Percentiles rank a stretch among this genome's conserved stretches.
Conservation (phyloP, 768 basidiomycete species). For the Termitomyces sp. region DNA sequence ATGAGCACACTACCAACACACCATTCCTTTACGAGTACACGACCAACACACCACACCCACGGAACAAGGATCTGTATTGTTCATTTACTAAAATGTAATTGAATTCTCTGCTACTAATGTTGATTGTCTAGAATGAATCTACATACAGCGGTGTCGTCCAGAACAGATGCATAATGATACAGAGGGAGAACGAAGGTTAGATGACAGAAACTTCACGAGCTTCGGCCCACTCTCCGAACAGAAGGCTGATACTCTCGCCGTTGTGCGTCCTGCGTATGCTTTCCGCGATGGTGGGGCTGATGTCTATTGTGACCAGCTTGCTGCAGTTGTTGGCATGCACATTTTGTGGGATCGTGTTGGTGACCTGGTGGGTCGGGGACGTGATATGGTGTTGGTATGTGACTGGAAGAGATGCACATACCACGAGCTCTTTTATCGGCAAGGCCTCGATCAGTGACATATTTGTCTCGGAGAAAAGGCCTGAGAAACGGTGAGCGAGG, state of each 20-base stretch:
- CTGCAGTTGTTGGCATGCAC: constrained; percentile 57
- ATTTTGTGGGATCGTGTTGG: constrained; percentile 90
- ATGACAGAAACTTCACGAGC: constrained; percentile 36
- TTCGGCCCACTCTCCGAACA: constrained; percentile 84
- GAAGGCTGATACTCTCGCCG: constrained; percentile 85
- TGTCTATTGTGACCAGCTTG: constrained; percentile 87
- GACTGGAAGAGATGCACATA: constrained; percentile 31
- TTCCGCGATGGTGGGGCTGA: constrained; percentile 91
- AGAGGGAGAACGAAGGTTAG: constrained; percentile 15
- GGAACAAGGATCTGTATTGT: background rate
- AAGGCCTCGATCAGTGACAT: constrained; percentile 64
- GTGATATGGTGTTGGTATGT: constrained; percentile 1
- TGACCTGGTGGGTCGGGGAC: constrained; percentile 54
- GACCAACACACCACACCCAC: background rate
- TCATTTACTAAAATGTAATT: background rate
- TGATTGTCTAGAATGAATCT: constrained; percentile 14
- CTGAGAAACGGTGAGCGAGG: constrained; percentile 32
- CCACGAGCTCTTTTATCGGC: constrained; percentile 84
- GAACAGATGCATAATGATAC: constrained; percentile 16
- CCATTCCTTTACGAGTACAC: too few species aligned
- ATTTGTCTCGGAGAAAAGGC: constrained; percentile 75
- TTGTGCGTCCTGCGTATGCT: constrained; percentile 94
- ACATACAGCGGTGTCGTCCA: constrained; percentile 3
- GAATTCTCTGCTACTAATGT: background rate
- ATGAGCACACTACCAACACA: too few species aligned